Evolutionary conservation across 2,329 filamentous ascomycete species (phyloP).

Genomic region (Talaromyces albobiverticillius): DNA sequence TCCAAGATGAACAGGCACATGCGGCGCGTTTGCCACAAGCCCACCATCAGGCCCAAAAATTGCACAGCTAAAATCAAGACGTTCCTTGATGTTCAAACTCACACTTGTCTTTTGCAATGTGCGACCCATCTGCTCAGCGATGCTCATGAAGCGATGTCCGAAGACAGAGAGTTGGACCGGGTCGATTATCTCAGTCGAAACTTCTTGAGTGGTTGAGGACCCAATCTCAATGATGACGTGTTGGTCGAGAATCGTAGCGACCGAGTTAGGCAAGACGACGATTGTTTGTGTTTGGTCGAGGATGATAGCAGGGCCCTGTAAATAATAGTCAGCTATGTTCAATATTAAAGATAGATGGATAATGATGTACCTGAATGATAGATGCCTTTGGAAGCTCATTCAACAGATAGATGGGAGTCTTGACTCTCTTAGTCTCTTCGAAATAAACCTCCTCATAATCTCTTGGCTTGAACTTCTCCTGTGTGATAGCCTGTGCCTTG

Average conservation of each 20-base stretch:
- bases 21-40: slow-evolving; percentile 51
- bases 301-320: slow-evolving; percentile 24
- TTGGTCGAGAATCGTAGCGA: slow-evolving; percentile 34
- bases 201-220: neutral
- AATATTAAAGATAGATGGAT: neutral
- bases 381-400: slow-evolving; percentile 8
- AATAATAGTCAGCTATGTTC: neutral
- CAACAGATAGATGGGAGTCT: slow-evolving; percentile 18
- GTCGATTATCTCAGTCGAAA: slow-evolving; percentile 27
- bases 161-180: slow-evolving; percentile 50
- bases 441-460: slow-evolving; percentile 17
- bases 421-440: slow-evolving; percentile 14
- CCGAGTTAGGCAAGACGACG: slow-evolving; percentile 36
- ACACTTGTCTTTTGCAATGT: slow-evolving; percentile 50
- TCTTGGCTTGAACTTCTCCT: neutral
- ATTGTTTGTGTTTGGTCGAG: slow-evolving; percentile 47
- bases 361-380: neutral
- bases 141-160: slow-evolving; percentile 51
- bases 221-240: slow-evolving; percentile 40
- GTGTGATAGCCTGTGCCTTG: neutral
- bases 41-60: slow-evolving; percentile 71
- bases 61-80: slow-evolving; percentile 77
- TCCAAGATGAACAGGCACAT: slow-evolving; percentile 71
- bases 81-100: slow-evolving; percentile 71
- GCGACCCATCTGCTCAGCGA: slow-evolving; percentile 53